A percentile compares a stretch with the other conserved stretches of the same genome.
Conservation (phyloP, 2,329 filamentous ascomycete species). For the Decorospora gaudefroyi region DNA sequence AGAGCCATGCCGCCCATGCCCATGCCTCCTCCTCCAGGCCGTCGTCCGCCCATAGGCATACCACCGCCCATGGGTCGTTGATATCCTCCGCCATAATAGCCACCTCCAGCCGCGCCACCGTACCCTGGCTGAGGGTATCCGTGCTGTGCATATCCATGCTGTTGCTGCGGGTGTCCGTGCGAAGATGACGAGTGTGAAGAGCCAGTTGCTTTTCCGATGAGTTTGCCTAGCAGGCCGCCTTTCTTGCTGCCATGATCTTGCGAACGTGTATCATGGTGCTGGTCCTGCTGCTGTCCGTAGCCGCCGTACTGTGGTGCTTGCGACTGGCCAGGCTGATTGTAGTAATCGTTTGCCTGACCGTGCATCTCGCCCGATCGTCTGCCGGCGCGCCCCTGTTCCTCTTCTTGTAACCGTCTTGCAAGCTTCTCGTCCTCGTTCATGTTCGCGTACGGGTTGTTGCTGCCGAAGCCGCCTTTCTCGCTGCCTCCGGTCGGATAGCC, state of each 20-base stretch:
- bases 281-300: constrained; percentile 35
- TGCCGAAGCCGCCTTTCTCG: constrained; percentile 53
- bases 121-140: constrained; percentile 31
- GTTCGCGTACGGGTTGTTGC: constrained; percentile 71
- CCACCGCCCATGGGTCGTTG: constrained; percentile 53
- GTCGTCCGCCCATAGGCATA: constrained; percentile 13
- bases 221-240: constrained; percentile 56
- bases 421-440: constrained; percentile 71
- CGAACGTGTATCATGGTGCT: constrained; percentile 14
- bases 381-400: constrained; percentile 69
- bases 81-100: constrained; percentile 32
- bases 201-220: constrained; percentile 54
- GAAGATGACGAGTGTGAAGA: constrained; percentile 50
- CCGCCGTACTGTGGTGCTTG: constrained; percentile 21
- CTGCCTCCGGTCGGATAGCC: constrained; percentile 37
- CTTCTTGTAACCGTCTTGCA: constrained; percentile 77
- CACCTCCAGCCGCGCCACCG: constrained; percentile 17
- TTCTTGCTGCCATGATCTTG: constrained; percentile 46
- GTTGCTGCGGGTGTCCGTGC: constrained; percentile 40
- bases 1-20: constrained; percentile 75
- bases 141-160: constrained; percentile 31
- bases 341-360: constrained; percentile 57
- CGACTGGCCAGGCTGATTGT: constrained; percentile 36
- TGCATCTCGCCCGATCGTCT: constrained; percentile 45
- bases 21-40: constrained; percentile 58